Evolutionary conservation across 1,139 yeast species (phyloP), one percentile per base, ranked within the genome.

Genomic region (Blastobotrys petasosporus): DNA sequence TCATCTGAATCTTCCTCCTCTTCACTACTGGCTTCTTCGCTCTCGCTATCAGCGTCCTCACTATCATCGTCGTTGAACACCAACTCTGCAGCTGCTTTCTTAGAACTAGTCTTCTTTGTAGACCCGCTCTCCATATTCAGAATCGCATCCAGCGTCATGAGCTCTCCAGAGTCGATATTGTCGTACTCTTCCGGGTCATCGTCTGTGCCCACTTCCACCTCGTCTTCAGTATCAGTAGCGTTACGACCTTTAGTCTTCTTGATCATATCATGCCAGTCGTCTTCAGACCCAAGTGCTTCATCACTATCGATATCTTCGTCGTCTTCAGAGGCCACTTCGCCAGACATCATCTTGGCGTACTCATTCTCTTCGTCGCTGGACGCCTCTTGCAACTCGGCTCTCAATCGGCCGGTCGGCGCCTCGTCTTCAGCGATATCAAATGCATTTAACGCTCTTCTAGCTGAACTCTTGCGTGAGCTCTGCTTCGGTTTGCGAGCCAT

Each of bases 71-170:
- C 25, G 2, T n/a, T 12, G 20, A 10, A 6, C 34, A 15, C 16
- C 34, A 32, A 7, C 12, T 20, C 20, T 33, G 15, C 13, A 11
- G 13, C 12, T 7, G 71, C 49, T 39, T 13, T 41, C 52, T 8
- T 45, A 28, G 13, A 52, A 61, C 11, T 57, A 54, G 5, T 59
- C 63, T 39, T 59, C 46, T 16, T 41, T 45, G 13, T 34, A 43
- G 23, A 15, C 51, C 63, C 67, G 32, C 80, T 88, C 61, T 85
- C 94, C 69, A 80, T 64, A 63, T 85, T 97, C 95, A 95, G 88
- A 4, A 86, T 90, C 56, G 82, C 88, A 6, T 95, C 84, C 41
- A 88, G 70, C 0, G 94, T 77, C 46, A 85, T 76, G 49, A 88
- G 71, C 56, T 86, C 85, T 32, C 68, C 69, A 61, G 86, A 95